Percentiles rank a stretch among this genome's conserved stretches.
Evolutionary conservation across 345 rosid genomes (phyloP).

Genomic region (Combretum micranthum): DNA sequence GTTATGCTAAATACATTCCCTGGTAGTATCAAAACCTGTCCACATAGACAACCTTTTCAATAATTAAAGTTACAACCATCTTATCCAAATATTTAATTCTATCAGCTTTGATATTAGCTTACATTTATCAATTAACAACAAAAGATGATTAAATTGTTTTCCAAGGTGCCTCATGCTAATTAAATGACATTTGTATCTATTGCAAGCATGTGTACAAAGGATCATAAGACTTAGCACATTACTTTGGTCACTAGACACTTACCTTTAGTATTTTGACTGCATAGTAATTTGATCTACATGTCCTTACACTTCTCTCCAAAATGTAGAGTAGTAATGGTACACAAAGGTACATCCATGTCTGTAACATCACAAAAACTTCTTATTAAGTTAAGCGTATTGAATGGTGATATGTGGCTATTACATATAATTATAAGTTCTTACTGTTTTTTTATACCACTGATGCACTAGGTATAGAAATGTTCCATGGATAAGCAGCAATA

Average conservation of each 20-base stretch:
- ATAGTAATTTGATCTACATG: slow-evolving; percentile 67
- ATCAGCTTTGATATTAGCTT: no score
- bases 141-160: no score
- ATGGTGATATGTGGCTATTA: neutral
- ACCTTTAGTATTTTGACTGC: slow-evolving; percentile 72
- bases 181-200: no score
- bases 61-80: no score
- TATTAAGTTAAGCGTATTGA: neutral
- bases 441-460: slow-evolving; percentile 70
- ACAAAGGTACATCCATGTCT: slow-evolving; percentile 95
- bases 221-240: neutral
- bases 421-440: slow-evolving; percentile 25
- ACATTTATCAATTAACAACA: no score
- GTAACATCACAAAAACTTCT: neutral
- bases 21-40: slow-evolving; percentile 76
- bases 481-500: slow-evolving; percentile 73
- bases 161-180: no score
- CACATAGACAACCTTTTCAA: neutral
- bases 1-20: slow-evolving; percentile 76
- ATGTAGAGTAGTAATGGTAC: slow-evolving; percentile 71
- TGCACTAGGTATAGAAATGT: slow-evolving; percentile 56
- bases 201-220: neutral
- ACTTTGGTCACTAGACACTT: slow-evolving; percentile 5
- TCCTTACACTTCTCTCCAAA: slow-evolving; percentile 67
- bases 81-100: no score